phyloP scores from a whole-genome alignment of 768 basidiomycete species.

The Russula emetica region DNA sequence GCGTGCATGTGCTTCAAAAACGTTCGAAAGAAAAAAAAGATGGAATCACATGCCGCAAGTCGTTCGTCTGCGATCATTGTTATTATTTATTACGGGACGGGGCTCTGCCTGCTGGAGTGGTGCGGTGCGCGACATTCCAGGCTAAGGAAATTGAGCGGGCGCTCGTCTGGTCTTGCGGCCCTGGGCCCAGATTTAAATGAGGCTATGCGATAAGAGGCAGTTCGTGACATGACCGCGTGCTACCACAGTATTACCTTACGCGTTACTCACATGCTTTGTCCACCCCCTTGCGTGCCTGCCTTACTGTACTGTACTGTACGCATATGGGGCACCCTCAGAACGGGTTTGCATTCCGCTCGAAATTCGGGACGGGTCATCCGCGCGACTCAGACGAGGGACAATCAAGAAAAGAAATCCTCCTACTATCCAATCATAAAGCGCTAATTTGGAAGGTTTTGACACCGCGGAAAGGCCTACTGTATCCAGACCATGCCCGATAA shows the following conservation, averaged over 20 bases:
- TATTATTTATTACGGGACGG: neutral
- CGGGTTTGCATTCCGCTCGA: neutral
- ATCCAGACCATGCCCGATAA: neutral
- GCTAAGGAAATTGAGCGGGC: neutral
- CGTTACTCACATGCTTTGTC: neutral
- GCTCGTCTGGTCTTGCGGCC: too few relatives aligned
- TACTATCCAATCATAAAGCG: neutral
- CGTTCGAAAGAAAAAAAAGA: too few relatives aligned
- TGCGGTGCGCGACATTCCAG: constrained; percentile 6
- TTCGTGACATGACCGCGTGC: neutral
- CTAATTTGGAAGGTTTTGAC: neutral
- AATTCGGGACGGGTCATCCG: neutral
- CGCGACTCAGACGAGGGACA: neutral
- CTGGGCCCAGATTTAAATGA: too few relatives aligned
- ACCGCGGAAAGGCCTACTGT: neutral
- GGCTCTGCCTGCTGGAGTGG: neutral
- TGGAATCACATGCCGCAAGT: neutral
- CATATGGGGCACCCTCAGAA: neutral
- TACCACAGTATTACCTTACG: neutral
- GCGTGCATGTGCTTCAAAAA: neutral
- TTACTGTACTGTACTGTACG: too few relatives aligned
- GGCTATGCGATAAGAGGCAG: neutral
- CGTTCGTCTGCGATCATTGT: neutral
- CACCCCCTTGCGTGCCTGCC: neutral
- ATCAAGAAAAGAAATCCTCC: neutral